These are phyloP conservation scores for Aureobasidium lini DNA, from an alignment of 2,329 filamentous ascomycete genomes.

Conservation along the genomic window DNA sequence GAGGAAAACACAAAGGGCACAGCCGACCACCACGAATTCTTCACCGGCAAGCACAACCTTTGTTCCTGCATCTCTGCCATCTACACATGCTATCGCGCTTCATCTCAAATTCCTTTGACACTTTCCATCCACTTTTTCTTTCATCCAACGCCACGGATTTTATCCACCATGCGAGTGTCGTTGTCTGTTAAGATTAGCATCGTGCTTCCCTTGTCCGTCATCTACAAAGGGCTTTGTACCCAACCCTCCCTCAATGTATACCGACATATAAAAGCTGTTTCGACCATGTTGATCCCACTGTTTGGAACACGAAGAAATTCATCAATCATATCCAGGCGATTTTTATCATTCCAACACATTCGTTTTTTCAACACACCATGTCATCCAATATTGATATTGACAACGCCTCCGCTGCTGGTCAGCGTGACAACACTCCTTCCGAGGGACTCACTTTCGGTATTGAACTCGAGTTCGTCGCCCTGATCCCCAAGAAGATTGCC, in stretches of 20 bases:
- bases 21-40: not conserved
- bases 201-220: not conserved
- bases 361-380: not conserved
- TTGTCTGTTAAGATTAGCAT: not conserved
- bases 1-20: too few relatives aligned
- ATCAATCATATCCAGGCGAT: not conserved
- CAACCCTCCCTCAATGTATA: not conserved
- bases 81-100: not conserved
- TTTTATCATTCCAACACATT: not conserved
- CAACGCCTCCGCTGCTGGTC: slow-evolving; percentile 3
- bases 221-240: not conserved
- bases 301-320: not conserved
- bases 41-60: not conserved
- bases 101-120: not conserved
- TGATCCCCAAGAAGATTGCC: not conserved
- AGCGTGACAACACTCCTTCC: not conserved
- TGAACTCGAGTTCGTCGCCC: not conserved
- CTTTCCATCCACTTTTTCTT: not conserved
- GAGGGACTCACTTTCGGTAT: not conserved
- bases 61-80: not conserved
- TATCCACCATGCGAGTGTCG: not conserved
- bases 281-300: not conserved
- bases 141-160: not conserved
- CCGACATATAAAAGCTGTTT: not conserved
- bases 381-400: not conserved